phyloP scores from a whole-genome alignment of 306 rosid genomes.

The Phaseolus lunatus region DNA sequence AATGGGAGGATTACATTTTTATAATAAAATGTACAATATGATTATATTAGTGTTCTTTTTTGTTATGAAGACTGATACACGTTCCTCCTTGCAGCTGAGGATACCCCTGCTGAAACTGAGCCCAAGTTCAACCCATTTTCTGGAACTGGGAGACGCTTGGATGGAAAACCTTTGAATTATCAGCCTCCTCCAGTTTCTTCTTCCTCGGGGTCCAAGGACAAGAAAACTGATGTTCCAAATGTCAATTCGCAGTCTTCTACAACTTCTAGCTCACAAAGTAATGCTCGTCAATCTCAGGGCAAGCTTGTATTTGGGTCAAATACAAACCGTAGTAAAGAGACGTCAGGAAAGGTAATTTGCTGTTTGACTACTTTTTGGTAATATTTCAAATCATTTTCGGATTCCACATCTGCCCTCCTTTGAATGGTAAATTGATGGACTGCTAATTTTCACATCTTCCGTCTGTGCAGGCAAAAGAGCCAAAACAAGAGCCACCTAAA shows the following conservation, averaged over 20 bases:
- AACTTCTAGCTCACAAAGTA: constrained; percentile 70
- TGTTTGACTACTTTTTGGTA: not conserved
- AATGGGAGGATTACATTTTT: constrained; percentile 4
- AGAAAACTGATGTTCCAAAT: constrained; percentile 50
- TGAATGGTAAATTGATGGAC: constrained; percentile 11
- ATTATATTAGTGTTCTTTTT: not conserved
- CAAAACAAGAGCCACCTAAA: constrained; percentile 71
- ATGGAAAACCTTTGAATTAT: constrained; percentile 74
- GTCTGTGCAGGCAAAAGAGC: constrained; percentile 69
- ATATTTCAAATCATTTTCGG: not conserved
- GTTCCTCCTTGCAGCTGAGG: constrained; percentile 62
- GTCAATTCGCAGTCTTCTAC: constrained; percentile 63
- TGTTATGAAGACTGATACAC: constrained; percentile 41
- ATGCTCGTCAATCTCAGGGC: constrained; percentile 76
- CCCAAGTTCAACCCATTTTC: constrained; percentile 90
- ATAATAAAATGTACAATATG: not conserved
- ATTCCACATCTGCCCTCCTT: not conserved
- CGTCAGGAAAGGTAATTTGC: constrained; percentile 71
- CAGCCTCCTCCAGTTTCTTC: constrained; percentile 64
- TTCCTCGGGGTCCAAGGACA: constrained; percentile 62
- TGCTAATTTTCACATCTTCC: constrained; percentile 23
- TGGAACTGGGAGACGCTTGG: constrained; percentile 93
- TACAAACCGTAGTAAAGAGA: constrained; percentile 65
- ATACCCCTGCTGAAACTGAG: constrained; percentile 66
- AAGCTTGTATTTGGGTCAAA: constrained; percentile 93